phyloP scores from a whole-genome alignment of 148 eudicot genomes.

The Chenopodium berlandieri region DNA sequence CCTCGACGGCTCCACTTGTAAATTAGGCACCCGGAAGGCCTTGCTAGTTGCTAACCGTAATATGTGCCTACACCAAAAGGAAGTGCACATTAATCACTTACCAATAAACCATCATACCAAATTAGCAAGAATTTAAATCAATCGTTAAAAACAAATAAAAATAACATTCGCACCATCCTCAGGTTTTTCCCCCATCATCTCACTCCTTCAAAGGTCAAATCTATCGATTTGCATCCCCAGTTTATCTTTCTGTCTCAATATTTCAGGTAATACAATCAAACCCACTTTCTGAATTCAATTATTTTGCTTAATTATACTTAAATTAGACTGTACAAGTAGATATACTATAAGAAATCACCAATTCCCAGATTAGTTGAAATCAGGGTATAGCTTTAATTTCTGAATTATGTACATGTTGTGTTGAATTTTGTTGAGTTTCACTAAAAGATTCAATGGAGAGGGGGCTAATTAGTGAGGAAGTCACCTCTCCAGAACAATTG shows the following conservation, averaged over 20 bases:
- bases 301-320: neutral
- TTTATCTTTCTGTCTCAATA: neutral
- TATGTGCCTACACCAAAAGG: too few species aligned
- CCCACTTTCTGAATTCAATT: neutral
- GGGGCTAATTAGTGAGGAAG: conserved; percentile 29
- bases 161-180: too few species aligned
- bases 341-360: neutral
- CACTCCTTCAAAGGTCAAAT: neutral
- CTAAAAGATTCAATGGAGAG: conserved; percentile 53
- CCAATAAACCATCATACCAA: too few species aligned
- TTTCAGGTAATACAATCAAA: conserved; percentile 17
- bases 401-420: conserved; percentile 1
- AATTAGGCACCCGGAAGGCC: too few species aligned
- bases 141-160: too few species aligned
- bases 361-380: neutral
- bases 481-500: conserved; percentile 27
- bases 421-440: conserved; percentile 12
- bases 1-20: too few species aligned
- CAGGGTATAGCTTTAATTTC: neutral
- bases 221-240: conserved; percentile 3
- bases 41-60: too few species aligned
- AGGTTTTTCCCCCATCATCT: neutral
- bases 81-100: too few species aligned
- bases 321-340: neutral
- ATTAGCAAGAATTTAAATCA: too few species aligned